Evolutionary conservation across 257 asterid species (phyloP).

Genomic region (Solanum medicagineum): DNA sequence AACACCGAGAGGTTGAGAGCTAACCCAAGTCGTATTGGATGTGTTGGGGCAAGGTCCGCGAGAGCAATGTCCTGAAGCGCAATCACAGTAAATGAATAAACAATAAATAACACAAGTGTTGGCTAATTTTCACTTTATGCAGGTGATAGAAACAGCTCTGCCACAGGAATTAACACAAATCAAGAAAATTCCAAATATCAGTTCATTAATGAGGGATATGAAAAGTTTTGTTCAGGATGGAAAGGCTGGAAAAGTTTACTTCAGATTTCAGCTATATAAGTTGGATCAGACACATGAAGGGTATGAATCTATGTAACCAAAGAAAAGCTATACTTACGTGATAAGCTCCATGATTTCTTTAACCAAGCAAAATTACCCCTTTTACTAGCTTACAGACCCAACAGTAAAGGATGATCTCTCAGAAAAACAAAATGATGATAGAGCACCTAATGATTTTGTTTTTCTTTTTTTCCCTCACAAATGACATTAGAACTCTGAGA

Average conservation of each 20-base stretch:
- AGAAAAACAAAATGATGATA: background rate
- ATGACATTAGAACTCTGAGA: background rate
- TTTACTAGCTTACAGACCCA: background rate
- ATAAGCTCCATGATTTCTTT: background rate
- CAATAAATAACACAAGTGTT: no score
- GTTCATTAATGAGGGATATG: background rate
- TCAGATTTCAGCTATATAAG: background rate
- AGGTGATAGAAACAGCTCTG: background rate
- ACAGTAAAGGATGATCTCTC: background rate
- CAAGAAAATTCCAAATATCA: background rate
- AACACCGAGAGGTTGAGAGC: conserved; percentile 60
- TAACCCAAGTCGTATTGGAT: conserved; percentile 20
- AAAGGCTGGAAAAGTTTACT: background rate
- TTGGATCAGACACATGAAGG: background rate
- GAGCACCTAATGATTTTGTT: background rate
- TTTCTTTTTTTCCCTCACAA: background rate
- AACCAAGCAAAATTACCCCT: background rate
- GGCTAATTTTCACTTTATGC: background rate
- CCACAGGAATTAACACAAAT: background rate
- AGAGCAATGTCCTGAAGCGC: conserved; percentile 38
- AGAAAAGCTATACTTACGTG: background rate
- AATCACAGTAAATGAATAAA: background rate
- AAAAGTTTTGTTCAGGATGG: background rate
- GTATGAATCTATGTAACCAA: background rate
- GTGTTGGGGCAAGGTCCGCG: conserved; percentile 49